A percentile compares a stretch with the other conserved stretches of the same genome.
phyloP scores from a whole-genome alignment of 2,329 filamentous ascomycete genomes.

The Ceratocystis cacaofunesta region DNA sequence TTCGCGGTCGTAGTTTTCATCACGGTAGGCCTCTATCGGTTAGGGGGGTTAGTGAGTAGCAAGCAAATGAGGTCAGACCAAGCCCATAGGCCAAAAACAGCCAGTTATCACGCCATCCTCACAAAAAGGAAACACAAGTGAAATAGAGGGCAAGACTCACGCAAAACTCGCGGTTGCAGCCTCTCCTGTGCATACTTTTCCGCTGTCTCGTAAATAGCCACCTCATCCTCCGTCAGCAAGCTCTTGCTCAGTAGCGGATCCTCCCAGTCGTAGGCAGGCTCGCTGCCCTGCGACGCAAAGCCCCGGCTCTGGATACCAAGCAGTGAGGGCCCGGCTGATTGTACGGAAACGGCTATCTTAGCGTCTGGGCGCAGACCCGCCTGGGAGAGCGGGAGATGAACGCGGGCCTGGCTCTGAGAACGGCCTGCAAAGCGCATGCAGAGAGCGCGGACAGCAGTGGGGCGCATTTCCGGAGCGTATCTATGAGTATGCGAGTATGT shows the following conservation, averaged over 20 bases:
- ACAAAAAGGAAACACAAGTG: neutral
- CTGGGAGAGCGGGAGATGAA: neutral
- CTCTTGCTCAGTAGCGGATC: conserved; percentile 66
- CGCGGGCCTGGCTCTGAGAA: neutral
- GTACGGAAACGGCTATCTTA: no score
- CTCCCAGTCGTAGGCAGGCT: conserved; percentile 62
- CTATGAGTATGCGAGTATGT: neutral
- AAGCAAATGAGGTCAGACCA: neutral
- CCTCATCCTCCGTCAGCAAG: conserved; percentile 76
- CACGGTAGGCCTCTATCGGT: conserved; percentile 59
- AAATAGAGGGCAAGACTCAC: conserved; percentile 35
- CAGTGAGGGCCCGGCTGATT: neutral
- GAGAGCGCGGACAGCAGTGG: neutral
- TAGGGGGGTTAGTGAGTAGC: neutral
- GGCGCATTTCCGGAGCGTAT: neutral
- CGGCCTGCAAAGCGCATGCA: neutral
- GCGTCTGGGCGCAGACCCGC: no score
- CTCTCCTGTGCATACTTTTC: conserved; percentile 89
- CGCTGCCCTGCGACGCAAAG: neutral
- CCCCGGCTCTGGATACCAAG: neutral
- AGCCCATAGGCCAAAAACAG: neutral
- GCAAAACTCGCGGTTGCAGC: conserved; percentile 69
- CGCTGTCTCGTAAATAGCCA: conserved; percentile 78
- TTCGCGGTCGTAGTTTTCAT: conserved; percentile 72
- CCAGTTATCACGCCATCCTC: no score